phyloP scores from a whole-genome alignment of 176 grass and related monocot genomes.

The Elaeis guineensis region DNA sequence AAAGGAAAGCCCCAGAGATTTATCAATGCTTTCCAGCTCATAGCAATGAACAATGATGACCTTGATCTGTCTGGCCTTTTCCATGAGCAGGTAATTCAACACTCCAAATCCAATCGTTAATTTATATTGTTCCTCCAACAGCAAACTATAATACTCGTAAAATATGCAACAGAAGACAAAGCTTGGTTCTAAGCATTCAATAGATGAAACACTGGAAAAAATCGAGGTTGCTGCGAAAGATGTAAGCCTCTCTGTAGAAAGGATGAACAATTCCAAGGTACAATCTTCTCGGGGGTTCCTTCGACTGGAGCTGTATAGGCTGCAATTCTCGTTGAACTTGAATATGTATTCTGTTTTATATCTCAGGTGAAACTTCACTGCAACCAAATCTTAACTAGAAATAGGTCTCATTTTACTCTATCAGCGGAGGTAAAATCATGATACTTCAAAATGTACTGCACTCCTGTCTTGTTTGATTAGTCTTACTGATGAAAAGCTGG shows the following conservation, averaged over 20 bases:
- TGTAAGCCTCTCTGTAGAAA: constrained; percentile 33
- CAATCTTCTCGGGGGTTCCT: not conserved
- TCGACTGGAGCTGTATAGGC: not conserved
- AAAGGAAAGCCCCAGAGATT: constrained; percentile 21
- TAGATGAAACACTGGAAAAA: constrained; percentile 52
- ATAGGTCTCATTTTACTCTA: constrained; percentile 30
- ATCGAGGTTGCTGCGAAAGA: constrained; percentile 46
- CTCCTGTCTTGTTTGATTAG: not conserved
- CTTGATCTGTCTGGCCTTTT: constrained; percentile 71
- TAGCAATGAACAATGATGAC: constrained; percentile 53
- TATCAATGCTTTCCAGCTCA: constrained; percentile 57
- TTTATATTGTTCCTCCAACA: not conserved
- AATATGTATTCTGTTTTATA: not conserved
- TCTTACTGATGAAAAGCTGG: not conserved
- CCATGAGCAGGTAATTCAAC: constrained; percentile 34
- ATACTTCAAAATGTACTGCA: not conserved
- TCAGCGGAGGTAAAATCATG: constrained; percentile 33
- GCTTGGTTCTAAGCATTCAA: constrained; percentile 34
- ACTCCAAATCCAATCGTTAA: not conserved
- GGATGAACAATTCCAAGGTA: constrained; percentile 48
- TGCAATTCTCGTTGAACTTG: too few relatives aligned
- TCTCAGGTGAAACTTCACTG: constrained; percentile 55
- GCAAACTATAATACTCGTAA: not conserved
- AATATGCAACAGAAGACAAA: constrained; percentile 47
- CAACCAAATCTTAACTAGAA: constrained; percentile 30